A percentile compares a stretch with the other conserved stretches of the same genome.
These are phyloP conservation scores for Luzula sylvatica DNA, from an alignment of 176 grass and related monocot genomes.

Conservation along the genomic window DNA sequence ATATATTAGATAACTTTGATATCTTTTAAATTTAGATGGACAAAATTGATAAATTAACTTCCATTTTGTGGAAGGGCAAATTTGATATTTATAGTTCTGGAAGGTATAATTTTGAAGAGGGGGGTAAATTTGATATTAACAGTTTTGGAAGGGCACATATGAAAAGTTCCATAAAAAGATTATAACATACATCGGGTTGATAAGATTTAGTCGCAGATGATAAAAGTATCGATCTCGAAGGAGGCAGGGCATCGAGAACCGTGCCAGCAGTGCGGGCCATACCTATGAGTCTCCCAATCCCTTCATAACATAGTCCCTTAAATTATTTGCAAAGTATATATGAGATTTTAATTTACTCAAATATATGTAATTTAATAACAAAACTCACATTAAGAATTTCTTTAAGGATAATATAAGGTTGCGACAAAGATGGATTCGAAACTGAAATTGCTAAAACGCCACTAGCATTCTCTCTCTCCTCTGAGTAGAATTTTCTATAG, in stretches of 20 bases:
- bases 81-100: no score
- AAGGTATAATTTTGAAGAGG: background rate
- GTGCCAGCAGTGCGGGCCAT: slow-evolving; percentile 56
- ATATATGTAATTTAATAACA: no score
- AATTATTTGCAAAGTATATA: no score
- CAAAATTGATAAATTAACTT: no score
- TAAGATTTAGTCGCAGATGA: slow-evolving; percentile 55
- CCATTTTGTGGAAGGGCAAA: no score
- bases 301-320: slow-evolving; percentile 54
- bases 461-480: slow-evolving; percentile 48
- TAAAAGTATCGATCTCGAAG: slow-evolving; percentile 49
- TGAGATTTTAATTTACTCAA: background rate
- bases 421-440: slow-evolving; percentile 31
- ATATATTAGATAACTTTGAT: no score
- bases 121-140: no score
- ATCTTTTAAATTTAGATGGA: no score
- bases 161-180: no score
- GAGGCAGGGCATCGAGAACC: slow-evolving; percentile 61
- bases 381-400: slow-evolving; percentile 64
- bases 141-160: no score
- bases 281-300: slow-evolving; percentile 57
- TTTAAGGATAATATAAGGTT: slow-evolving; percentile 58
- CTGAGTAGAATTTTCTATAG: slow-evolving; percentile 76
- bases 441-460: slow-evolving; percentile 81
- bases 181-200: slow-evolving; percentile 73